Percentiles rank a stretch among this genome's conserved stretches.
Evolutionary conservation across 805 yeast species (phyloP).

Genomic region (Ogataea parapolymorpha): DNA sequence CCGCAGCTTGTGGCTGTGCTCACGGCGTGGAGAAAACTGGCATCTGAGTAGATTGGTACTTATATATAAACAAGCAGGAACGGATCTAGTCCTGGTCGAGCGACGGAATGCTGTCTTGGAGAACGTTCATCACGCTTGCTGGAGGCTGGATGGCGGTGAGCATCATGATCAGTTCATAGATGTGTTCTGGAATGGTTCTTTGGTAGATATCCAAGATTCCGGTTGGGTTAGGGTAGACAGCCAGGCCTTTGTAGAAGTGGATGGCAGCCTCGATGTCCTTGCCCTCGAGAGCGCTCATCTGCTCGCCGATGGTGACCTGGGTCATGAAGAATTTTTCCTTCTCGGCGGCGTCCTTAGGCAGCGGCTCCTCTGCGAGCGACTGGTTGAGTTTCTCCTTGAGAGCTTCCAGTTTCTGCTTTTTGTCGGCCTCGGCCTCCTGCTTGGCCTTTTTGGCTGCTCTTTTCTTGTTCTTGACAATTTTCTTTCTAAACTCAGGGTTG

Average conservation of each 20-base stretch:
- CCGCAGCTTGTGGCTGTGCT: constrained; percentile 9
- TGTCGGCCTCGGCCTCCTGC: constrained; percentile 51
- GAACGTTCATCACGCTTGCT: constrained; percentile 63
- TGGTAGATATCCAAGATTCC: constrained; percentile 88
- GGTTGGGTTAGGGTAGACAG: constrained; percentile 92
- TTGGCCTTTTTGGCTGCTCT: constrained; percentile 58
- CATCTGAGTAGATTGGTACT: not conserved
- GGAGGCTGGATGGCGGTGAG: constrained; percentile 94
- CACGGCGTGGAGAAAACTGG: constrained; percentile 3
- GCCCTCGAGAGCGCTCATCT: constrained; percentile 61
- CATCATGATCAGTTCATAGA: constrained; percentile 79
- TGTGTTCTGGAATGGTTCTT: constrained; percentile 76
- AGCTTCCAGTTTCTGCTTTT: constrained; percentile 55
- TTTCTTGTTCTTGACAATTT: constrained; percentile 60
- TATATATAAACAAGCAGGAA: not conserved
- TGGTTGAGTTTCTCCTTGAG: constrained; percentile 59
- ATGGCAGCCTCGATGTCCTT: constrained; percentile 81
- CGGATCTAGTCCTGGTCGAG: constrained; percentile 21
- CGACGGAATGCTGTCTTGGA: constrained; percentile 41
- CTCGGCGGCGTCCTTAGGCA: constrained; percentile 64
- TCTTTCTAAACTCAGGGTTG: constrained; percentile 75
- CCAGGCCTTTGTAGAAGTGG: constrained; percentile 87
- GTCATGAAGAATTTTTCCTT: constrained; percentile 79
- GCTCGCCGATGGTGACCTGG: constrained; percentile 85
- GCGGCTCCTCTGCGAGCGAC: constrained; percentile 68